Evolutionary conservation across 148 eudicot genomes (phyloP), one percentile per base, ranked within the genome.

Genomic region (Camellia lanceoleosa): DNA sequence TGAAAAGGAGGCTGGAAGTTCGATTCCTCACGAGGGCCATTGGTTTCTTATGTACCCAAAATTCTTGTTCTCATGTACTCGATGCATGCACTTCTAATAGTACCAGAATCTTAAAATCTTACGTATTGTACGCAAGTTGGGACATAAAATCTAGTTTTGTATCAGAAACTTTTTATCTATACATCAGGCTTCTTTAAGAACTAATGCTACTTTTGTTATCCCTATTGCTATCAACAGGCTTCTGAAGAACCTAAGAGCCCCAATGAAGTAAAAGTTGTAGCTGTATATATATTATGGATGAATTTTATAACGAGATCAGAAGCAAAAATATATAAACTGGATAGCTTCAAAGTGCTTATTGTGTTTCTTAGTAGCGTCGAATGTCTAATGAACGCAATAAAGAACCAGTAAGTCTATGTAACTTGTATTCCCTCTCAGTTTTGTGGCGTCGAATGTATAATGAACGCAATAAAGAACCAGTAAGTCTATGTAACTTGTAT

Each of bases 191-290:
- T 46, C 5, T 14, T 46, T 3, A 20, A 47, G 15, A 14, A 76
- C n/a, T 76, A 64, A 47, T 49, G 79, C 20, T 14, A 12, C 55
- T 7, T 76, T 51, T 23, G 46, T 49, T 2, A 43, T 64, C 46
- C 71, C 46, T 15, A n/a, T 6, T 62, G 18, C 56, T 38, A 13
- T 64, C 71, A 23, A 73, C 86, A 86, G 89, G 86, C 68, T 84
- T 67, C 75, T 86, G 78, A 86, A 81, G 86, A 86, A 86, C 80
- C 83, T 79, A 42, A 81, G 23, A 74, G 81, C 79, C 81, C 52
- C 79, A 81, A 63, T 23, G 23, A 23, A 23, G 23, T 23, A 23
- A 23, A 23, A 23, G 13, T 12, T 49, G 46, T 46, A 49, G 14
- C 60, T 72, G 23, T 23, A 54, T 63, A 30, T 16, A 20, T 6